Base-by-base conservation (phyloP, 2,329 filamentous ascomycete genomes). In the Penicillium sp. region DNA sequence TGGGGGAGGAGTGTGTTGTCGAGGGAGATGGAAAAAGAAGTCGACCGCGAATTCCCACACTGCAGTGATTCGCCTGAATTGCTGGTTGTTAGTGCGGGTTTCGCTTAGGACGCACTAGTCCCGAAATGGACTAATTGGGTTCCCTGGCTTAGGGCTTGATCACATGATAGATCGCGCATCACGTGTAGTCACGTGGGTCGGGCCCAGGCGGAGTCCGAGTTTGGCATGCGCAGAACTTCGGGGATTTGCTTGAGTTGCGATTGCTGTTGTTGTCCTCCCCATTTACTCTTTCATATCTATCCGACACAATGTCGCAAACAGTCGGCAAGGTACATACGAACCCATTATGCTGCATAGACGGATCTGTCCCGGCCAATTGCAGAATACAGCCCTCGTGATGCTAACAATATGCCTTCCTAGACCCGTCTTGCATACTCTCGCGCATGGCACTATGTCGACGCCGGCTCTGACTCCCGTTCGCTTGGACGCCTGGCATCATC, bases 401-500 rank as follows among this genome's bases (percentile, higher is more conserved):
- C 54, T 58, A 49, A 61, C 46, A 31, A 31, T 29, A 42, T 21
- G 16, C 53, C n/a, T 47, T 42, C 27, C 44, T 68, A 98, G 93
- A 98, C 95, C 60, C 91, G 91, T 73, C 89, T 99, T 64, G 93
- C 95, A 80, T 99, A 98, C 83, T 93, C 93, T 46, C 89, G 96
- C 70, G 87, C 89, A 80, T 99, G 96, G 95, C 95, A 99, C 79
- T 87, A 90, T 87, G 76, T 98, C 83, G 75, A 95, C 82, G 78
- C 91, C 79, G 70, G 82, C 81, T 65, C 88, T 77, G 75, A 87
- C 21, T 83, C 86, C 19, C 92, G 92, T 14, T 88, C 92, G n/a
- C 88, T 97, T 42, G 93, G 93, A 67, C 92, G 93, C 43, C 84
- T 97, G 51, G 93, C 93, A 60, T 92, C 89, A 53, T 87, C 89